These are phyloP conservation scores for Colletotrichum sp. DNA, from an alignment of 2,329 filamentous ascomycete genomes.

Conservation along the genomic window DNA sequence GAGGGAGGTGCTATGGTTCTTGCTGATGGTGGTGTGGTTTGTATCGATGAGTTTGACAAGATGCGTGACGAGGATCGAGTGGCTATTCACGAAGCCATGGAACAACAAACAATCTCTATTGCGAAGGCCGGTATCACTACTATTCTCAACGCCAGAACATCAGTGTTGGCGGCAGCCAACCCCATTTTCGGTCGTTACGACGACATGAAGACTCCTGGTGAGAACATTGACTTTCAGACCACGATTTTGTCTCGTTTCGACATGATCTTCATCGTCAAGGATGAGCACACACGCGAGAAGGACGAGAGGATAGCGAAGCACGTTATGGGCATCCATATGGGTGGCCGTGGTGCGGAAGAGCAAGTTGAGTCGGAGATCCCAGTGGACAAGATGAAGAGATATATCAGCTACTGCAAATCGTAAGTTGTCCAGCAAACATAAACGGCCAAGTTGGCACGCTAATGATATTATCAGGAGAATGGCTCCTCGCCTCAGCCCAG, in stretches of 20 bases:
- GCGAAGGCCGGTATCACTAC: constrained; percentile 99
- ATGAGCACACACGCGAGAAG: constrained; percentile 87
- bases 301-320: constrained; percentile 95
- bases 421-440: constrained; percentile 49
- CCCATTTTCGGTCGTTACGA: constrained; percentile 98
- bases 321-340: constrained; percentile 98
- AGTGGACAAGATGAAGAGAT: constrained; percentile 96
- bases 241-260: constrained; percentile 98
- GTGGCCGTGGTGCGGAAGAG: constrained; percentile 81
- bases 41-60: constrained; percentile 99
- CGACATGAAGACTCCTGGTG: constrained; percentile 94
- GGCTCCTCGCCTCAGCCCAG: constrained; percentile 86
- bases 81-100: constrained; percentile 99
- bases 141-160: constrained; percentile 94
- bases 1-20: constrained; percentile 99
- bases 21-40: constrained; percentile 94
- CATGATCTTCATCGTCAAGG: constrained; percentile 99
- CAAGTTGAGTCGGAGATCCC: constrained; percentile 86
- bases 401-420: constrained; percentile 96
- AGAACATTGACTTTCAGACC: constrained; percentile 99
- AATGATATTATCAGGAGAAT: constrained; percentile 69
- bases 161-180: constrained; percentile 93
- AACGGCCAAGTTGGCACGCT: constrained; percentile 23
- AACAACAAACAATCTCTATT: constrained; percentile 99
- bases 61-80: constrained; percentile 98